Evolutionary conservation across 495 filamentous ascomycete species (phyloP).

Genomic region (Podospora australis): DNA sequence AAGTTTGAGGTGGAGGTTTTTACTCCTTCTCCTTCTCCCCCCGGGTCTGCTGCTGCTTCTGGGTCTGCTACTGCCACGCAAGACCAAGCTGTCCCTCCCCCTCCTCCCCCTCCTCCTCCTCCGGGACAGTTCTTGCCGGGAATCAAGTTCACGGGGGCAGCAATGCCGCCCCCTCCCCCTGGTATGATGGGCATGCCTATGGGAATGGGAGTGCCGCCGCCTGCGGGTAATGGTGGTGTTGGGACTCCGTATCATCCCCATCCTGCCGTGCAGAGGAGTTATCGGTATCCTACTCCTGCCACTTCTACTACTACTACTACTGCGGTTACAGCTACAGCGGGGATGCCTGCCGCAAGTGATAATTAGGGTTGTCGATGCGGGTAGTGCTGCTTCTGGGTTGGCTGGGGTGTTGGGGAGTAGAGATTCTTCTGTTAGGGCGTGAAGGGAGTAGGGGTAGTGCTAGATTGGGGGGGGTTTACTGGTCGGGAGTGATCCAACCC

Average conservation of each 20-base stretch:
- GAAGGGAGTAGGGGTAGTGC: too few species aligned
- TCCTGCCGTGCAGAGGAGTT: not conserved
- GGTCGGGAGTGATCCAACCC: too few species aligned
- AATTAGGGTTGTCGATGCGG: too few species aligned
- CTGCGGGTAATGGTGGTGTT: not conserved
- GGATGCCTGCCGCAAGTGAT: too few species aligned
- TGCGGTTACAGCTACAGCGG: too few species aligned
- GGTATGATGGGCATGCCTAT: not conserved
- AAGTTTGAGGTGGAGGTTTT: constrained; percentile 30
- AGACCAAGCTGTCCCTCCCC: too few species aligned
- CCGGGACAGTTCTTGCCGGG: not conserved
- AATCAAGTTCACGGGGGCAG: not conserved
- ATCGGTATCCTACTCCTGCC: not conserved
- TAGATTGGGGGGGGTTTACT: too few species aligned
- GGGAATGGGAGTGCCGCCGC: not conserved
- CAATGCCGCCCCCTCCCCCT: not conserved
- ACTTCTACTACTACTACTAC: not conserved
- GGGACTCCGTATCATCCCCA: not conserved
- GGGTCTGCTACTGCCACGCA: too few species aligned
- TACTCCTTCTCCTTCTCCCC: not conserved
- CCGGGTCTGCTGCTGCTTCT: not conserved
- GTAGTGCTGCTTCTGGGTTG: too few species aligned
- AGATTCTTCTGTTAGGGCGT: too few species aligned
- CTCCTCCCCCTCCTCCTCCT: too few species aligned
- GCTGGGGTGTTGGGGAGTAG: too few species aligned